Conservation (phyloP, 371 early-diverging fungal species). For the Mucor piriformis region DNA sequence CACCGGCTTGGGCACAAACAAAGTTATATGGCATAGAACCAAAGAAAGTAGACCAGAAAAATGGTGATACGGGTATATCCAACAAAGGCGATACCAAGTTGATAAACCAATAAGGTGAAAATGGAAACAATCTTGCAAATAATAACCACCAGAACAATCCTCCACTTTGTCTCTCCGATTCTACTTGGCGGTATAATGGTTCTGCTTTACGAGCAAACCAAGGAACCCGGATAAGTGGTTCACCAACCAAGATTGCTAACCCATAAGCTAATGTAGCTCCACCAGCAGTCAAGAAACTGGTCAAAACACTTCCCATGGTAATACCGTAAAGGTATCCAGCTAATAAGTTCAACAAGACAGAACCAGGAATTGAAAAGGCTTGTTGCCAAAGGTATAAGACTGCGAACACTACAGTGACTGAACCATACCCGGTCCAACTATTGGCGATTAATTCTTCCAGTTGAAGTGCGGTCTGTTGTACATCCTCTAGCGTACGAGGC, state of each 20-base stretch:
- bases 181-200: slow-evolving; percentile 36
- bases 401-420: slow-evolving; percentile 44
- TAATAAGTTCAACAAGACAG: slow-evolving; percentile 47
- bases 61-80: slow-evolving; percentile 45
- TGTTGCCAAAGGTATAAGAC: slow-evolving; percentile 57
- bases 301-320: slow-evolving; percentile 37
- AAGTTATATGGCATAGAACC: slow-evolving; percentile 56
- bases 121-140: slow-evolving; percentile 50
- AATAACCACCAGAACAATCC: slow-evolving; percentile 57
- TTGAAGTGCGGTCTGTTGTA: slow-evolving; percentile 40
- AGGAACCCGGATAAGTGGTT: slow-evolving; percentile 47
- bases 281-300: slow-evolving; percentile 44
- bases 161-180: slow-evolving; percentile 24
- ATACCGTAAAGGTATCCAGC: slow-evolving; percentile 52
- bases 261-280: slow-evolving; percentile 53
- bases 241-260: slow-evolving; percentile 42
- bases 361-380: slow-evolving; percentile 54
- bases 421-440: slow-evolving; percentile 38
- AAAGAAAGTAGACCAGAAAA: slow-evolving; percentile 53
- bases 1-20: slow-evolving; percentile 52
- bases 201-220: slow-evolving; percentile 44
- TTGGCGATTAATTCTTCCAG: slow-evolving; percentile 34
- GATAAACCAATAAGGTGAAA: slow-evolving; percentile 59
- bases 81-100: slow-evolving; percentile 52
- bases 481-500: slow-evolving; percentile 44